These are phyloP conservation scores for Globisporangium camurandrum DNA, from an alignment of 352 stramenopile species.

Conservation along the genomic window DNA sequence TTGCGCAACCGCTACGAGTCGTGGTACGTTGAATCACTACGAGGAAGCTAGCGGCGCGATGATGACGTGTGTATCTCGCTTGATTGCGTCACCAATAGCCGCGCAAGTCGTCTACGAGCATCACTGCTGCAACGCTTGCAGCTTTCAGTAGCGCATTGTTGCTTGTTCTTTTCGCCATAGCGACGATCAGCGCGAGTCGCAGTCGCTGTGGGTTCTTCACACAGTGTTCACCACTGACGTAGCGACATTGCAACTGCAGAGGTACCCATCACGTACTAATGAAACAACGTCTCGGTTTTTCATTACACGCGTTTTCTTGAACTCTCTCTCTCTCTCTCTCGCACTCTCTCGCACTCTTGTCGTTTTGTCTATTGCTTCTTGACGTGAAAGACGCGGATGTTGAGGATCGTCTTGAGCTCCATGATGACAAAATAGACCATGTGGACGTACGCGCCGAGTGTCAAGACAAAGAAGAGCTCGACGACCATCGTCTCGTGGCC, in stretches of 20 bases:
- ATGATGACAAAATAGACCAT: slow-evolving; percentile 81
- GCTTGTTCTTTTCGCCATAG: background rate
- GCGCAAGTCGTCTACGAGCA: slow-evolving; percentile 18
- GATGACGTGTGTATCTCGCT: background rate
- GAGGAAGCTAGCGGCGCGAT: background rate
- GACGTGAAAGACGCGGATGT: slow-evolving; percentile 79
- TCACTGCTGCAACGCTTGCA: slow-evolving; percentile 8
- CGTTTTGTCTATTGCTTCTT: slow-evolving; percentile 43
- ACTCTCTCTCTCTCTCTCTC: background rate
- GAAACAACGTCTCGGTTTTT: too few relatives aligned
- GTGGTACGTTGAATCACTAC: slow-evolving; percentile 22
- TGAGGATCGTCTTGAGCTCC: slow-evolving; percentile 66
- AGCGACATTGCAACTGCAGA: background rate
- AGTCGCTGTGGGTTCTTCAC: slow-evolving; percentile 7
- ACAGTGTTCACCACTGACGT: slow-evolving; percentile 11
- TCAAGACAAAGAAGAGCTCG: slow-evolving; percentile 74
- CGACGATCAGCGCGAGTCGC: background rate
- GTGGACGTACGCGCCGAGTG: slow-evolving; percentile 57
- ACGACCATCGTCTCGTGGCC: slow-evolving; percentile 59
- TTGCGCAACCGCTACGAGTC: slow-evolving; percentile 27
- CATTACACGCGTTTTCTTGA: background rate
- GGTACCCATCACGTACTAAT: too few relatives aligned
- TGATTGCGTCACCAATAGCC: slow-evolving; percentile 10
- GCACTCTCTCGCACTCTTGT: background rate
- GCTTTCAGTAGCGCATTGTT: too few relatives aligned